Evolutionary conservation across 805 yeast species (phyloP).

Genomic region (Diddensiella caesifluorescens): DNA sequence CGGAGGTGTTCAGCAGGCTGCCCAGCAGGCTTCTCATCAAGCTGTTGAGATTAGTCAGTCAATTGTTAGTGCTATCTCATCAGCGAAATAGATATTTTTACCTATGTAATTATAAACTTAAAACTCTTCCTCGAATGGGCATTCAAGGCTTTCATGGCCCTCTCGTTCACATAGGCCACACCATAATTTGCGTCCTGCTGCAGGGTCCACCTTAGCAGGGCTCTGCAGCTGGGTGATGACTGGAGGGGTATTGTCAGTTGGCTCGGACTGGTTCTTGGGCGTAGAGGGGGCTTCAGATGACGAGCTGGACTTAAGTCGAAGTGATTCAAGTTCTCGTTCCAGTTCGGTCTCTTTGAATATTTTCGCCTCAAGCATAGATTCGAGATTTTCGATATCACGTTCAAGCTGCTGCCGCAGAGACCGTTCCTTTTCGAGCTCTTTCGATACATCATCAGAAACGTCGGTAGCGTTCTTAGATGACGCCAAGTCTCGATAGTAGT

Average conservation of each 20-base stretch:
- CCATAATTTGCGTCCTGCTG: slow-evolving; percentile 75
- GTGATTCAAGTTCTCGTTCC: slow-evolving; percentile 25
- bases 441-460: not conserved
- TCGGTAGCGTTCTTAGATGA: not conserved
- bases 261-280: not conserved
- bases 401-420: slow-evolving; percentile 6
- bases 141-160: slow-evolving; percentile 83
- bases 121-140: slow-evolving; percentile 75
- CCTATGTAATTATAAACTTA: too few species aligned
- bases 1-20: slow-evolving; percentile 6
- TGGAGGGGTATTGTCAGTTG: not conserved
- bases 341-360: slow-evolving; percentile 30
- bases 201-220: slow-evolving; percentile 48
- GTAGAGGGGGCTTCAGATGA: slow-evolving; percentile 11
- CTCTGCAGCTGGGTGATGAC: slow-evolving; percentile 3
- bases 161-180: slow-evolving; percentile 89
- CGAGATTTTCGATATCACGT: slow-evolving; percentile 27
- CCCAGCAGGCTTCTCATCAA: too few species aligned
- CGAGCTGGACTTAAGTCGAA: slow-evolving; percentile 9
- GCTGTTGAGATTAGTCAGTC: slow-evolving; percentile 1
- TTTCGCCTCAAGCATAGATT: slow-evolving; percentile 24
- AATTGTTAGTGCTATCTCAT: too few species aligned
- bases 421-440: slow-evolving; percentile 11
- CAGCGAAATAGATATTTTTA: too few species aligned
- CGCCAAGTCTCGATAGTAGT: slow-evolving; percentile 12